Conservation (phyloP, 768 basidiomycete species). For the Hygrophoropsis aurantiaca region DNA sequence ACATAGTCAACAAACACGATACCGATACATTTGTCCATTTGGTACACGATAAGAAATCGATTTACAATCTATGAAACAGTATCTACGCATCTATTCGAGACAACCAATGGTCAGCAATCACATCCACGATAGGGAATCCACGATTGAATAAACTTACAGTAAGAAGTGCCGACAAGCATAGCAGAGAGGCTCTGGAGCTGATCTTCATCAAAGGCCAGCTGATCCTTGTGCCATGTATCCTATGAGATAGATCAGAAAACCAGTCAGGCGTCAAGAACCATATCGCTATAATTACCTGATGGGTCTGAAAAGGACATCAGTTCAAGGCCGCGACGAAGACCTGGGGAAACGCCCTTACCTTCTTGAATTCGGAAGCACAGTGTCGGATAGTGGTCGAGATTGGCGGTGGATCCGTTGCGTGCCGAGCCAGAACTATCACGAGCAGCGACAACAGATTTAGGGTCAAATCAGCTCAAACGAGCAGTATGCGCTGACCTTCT, state of each 20-base stretch:
- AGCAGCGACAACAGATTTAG: conserved; percentile 4
- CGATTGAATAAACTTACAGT: conserved; percentile 52
- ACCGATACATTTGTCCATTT: conserved; percentile 3
- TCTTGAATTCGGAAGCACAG: conserved; percentile 83
- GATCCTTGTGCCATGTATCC: conserved; percentile 94
- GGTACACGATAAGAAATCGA: conserved; percentile 4
- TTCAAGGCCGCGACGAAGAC: conserved; percentile 2
- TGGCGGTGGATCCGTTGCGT: conserved; percentile 84
- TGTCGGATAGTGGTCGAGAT: conserved; percentile 89
- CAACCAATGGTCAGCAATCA: conserved; percentile 13
- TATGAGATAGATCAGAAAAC: conserved; percentile 29
- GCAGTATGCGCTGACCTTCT: conserved; percentile 49
- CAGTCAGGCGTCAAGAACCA: neutral
- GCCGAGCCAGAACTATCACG: conserved; percentile 63
- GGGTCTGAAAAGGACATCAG: conserved; percentile 42
- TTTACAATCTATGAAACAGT: conserved; percentile 5
- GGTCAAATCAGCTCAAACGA: neutral
- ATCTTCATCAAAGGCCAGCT: conserved; percentile 84
- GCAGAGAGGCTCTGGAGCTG: conserved; percentile 83
- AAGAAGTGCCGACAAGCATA: conserved; percentile 88
- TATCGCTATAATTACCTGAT: conserved; percentile 45
- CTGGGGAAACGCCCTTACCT: conserved; percentile 45
- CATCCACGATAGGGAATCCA: conserved; percentile 1
- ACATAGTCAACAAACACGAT: conserved; percentile 4
- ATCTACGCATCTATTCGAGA: conserved; percentile 25